phyloP scores from a whole-genome alignment of 352 stramenopile species.

The Pythium pyrilobum region DNA sequence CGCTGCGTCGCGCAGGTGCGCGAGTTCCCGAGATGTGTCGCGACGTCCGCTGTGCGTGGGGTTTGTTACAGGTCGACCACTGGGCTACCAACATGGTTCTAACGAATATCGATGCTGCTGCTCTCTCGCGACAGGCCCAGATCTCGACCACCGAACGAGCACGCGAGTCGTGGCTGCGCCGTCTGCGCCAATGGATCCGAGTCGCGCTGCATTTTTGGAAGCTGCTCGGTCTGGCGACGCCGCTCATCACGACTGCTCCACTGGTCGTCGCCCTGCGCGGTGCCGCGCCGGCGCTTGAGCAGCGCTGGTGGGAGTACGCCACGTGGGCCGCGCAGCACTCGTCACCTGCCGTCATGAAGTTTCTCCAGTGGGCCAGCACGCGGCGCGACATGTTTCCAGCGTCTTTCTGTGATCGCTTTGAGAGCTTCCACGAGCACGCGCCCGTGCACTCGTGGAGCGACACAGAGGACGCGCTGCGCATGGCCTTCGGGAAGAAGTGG shows the following conservation, averaged over 20 bases:
- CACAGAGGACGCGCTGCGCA: slow-evolving; percentile 72
- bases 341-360: slow-evolving; percentile 93
- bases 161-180: slow-evolving; percentile 18
- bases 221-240: slow-evolving; percentile 45
- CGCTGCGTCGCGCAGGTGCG: slow-evolving; percentile 6
- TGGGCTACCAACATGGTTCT: too few relatives aligned
- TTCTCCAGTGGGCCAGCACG: slow-evolving; percentile 94
- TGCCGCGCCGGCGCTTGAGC: slow-evolving; percentile 24
- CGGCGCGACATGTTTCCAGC: slow-evolving; percentile 92
- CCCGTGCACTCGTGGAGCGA: slow-evolving; percentile 84
- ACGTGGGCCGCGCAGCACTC: slow-evolving; percentile 53
- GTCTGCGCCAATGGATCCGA: slow-evolving; percentile 39
- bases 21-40: slow-evolving; percentile 14
- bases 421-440: slow-evolving; percentile 85
- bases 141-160: not conserved
- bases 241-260: slow-evolving; percentile 40
- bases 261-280: slow-evolving; percentile 29
- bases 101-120: too few relatives aligned
- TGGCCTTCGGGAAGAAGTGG: slow-evolving; percentile 88
- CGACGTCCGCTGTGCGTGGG: slow-evolving; percentile 15
- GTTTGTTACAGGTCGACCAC: too few relatives aligned
- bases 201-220: slow-evolving; percentile 52
- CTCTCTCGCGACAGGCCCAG: not conserved
- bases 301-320: slow-evolving; percentile 63
- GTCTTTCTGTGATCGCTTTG: slow-evolving; percentile 88